Conservation (phyloP, 2,329 filamentous ascomycete genomes). For the Sporothrix dimorphospora region DNA sequence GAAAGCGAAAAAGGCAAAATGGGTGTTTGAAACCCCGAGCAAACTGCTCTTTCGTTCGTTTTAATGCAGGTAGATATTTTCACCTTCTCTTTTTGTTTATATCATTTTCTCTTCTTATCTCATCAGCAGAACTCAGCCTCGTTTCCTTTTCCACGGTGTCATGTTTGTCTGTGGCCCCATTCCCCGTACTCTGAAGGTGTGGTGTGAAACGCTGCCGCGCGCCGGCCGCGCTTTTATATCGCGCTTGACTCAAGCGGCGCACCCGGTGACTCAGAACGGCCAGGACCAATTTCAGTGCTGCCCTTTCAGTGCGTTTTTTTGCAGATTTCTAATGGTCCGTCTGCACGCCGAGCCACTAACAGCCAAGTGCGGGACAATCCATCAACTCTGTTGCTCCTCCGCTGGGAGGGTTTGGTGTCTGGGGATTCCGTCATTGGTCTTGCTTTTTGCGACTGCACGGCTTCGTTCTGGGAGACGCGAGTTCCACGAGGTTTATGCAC, state of each 20-base stretch:
- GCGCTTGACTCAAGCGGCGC: constrained; percentile 18
- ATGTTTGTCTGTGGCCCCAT: background rate
- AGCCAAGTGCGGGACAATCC: background rate
- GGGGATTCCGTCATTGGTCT: constrained; percentile 5
- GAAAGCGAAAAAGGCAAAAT: constrained; percentile 1
- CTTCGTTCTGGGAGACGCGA: background rate
- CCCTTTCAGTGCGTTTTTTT: too few relatives aligned
- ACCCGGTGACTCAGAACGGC: constrained; percentile 22
- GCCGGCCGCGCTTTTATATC: background rate
- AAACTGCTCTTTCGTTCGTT: too few relatives aligned
- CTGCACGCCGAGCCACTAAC: constrained; percentile 13
- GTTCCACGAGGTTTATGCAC: background rate
- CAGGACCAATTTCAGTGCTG: background rate
- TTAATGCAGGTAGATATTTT: background rate
- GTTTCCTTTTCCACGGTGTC: background rate
- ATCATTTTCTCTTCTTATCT: background rate
- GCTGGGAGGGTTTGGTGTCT: background rate
- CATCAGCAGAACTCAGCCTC: background rate
- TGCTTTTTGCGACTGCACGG: background rate
- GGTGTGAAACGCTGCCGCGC: background rate
- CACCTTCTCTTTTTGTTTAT: background rate
- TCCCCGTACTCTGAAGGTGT: background rate
- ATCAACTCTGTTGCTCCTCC: background rate
- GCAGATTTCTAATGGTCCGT: background rate
- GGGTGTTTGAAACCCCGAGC: background rate